These are phyloP conservation scores for Cochlearia excelsa DNA, from an alignment of 345 rosid genomes.

Conservation along the genomic window DNA sequence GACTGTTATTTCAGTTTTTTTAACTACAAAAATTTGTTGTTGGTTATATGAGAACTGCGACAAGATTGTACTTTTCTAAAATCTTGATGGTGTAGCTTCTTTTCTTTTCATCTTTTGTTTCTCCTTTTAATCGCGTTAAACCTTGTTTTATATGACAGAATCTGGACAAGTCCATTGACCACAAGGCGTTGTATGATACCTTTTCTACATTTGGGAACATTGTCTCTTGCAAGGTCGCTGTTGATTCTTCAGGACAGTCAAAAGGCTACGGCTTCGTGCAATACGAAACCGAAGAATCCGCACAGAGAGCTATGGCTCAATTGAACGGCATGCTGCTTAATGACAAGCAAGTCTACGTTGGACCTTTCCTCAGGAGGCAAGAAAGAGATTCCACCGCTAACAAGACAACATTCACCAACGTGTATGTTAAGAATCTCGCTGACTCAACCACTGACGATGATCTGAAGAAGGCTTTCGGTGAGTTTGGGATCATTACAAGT, in stretches of 20 bases:
- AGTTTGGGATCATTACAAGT: conserved; percentile 81
- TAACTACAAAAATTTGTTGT: background rate
- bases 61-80: too few relatives aligned
- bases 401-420: conserved; percentile 68
- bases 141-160: conserved; percentile 49
- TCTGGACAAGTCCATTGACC: conserved; percentile 80
- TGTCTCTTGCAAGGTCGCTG: conserved; percentile 89
- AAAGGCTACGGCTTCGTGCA: conserved; percentile 97
- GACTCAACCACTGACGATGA: conserved; percentile 76
- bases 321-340: conserved; percentile 89
- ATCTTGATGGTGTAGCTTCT: background rate
- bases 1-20: background rate
- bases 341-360: conserved; percentile 95
- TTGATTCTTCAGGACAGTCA: conserved; percentile 79
- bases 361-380: conserved; percentile 89
- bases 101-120: conserved; percentile 8
- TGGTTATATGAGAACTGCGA: background rate
- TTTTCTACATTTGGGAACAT: conserved; percentile 79
- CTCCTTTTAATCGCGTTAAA: background rate
- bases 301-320: conserved; percentile 72
- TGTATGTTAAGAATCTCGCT: conserved; percentile 81
- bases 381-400: conserved; percentile 63
- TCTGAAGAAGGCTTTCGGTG: conserved; percentile 61
- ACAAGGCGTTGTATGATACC: conserved; percentile 84
- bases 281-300: conserved; percentile 72